Base-by-base conservation (phyloP, 345 rosid genomes). In the Euphorbia peplus region DNA sequence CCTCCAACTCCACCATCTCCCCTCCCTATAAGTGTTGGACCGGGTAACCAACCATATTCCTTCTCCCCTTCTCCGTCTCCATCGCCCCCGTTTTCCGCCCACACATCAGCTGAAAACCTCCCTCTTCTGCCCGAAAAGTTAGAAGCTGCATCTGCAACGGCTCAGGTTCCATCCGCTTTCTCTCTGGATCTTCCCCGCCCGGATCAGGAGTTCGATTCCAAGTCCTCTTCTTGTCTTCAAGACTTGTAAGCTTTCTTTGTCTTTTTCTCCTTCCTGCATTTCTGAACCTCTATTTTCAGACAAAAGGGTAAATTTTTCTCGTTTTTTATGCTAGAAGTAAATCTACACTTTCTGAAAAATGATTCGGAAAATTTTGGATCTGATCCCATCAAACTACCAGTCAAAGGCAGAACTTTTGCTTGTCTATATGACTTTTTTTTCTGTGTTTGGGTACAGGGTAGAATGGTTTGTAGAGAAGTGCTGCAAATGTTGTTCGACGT, bases 1-100 rank as follows among this genome's bases (percentile, higher is more conserved):
- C 89, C 88, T 3, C 86, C 84, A 48, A 80, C 88, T 6, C 88
- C 88, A 7, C 85, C 88, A 14, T 83, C 89, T n/a, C 89, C 89
- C 44, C 86, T 83, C 0, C 89, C 89, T 9, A 6, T 81, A n/a
- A 85, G 89, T 54, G 73, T 77, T 0, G 87, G 89, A 15, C 82
- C 89, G 13, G 87, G 83, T 64, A 73, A 83, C 51, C 82, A 60
- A 4, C 76, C 46, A 48, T 85, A 83, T 77, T 25, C 8, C 1
- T 79, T 85, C 71, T 75, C 81, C 7, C 74, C 76, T 0, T 85
- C 89, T 28, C 79, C 83, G 0, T 70, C 82, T 15, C 73, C 80
- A 4, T 79, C 89, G 4, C 89, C 89, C 18, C 88, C 86, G 10
- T 84, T 84, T 72, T 80, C 88, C 16, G 74, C 71, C 70, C 74